Evolutionary conservation across 129 eudicot species (phyloP), one percentile per base, ranked within the genome.

Genomic region (Ambrosia artemisiifolia): DNA sequence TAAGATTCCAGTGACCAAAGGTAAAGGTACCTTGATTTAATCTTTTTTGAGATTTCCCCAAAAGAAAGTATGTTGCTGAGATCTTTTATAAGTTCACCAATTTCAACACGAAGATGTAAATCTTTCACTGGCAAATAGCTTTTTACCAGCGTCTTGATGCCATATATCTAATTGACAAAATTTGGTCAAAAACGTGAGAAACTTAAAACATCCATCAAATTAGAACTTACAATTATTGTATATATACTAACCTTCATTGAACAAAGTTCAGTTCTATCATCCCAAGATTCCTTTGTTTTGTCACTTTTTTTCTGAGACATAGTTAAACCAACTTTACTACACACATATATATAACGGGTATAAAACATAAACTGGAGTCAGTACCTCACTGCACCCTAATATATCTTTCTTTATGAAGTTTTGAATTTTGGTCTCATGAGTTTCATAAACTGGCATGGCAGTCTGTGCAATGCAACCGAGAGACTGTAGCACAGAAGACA

Each of bases 401-500:
- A 94, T 86, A 59, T 86, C 78, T 74, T 72, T 79, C 74, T 83
- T 90, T 53, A 94, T 88, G 65, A 94, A 94, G 32, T 67, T 81
- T 73, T 78, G 86, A 78, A 94, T 76, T 85, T 88, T 96, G 75
- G 75, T 84, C 75, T 94, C 99, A 80, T 89, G 83, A 20, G 99
- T 90, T 79, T 94, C 99, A 81, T 84, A 94, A 57, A 90, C 91
- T 24, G 99, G 84, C 99, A 88, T 90, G 42, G 96, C 99, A 71
- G 85, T 84, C 76, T 88, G 88, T 60, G 96, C 96, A 63, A 94
- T 90, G 75, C 99, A 88, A 42, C 99, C 99, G 24, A 94, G 85
- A 75, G 97, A 94, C 74, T 94, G 99, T 54, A 94, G 94, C 59
- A 94, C 95, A 68, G 96, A 85, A 34, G 99, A 97, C 82, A 94